Conservation (phyloP, 768 basidiomycete genomes). For the Clitopilus hobsonii region DNA sequence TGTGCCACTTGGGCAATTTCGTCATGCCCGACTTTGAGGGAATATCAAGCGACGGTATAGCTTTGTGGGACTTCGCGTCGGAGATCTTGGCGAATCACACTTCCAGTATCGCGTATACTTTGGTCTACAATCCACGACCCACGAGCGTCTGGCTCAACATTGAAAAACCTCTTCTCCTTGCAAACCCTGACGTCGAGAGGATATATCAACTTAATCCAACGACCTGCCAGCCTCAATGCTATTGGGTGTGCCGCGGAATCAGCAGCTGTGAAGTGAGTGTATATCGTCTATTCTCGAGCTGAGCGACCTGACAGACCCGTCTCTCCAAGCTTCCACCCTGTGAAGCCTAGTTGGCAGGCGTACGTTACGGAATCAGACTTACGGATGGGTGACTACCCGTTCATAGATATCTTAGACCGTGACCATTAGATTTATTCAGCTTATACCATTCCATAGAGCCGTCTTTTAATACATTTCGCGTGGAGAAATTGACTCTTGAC, state of each 20-base stretch:
- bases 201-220: neutral
- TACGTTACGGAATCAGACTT: no score
- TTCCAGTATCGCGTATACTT: neutral
- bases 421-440: no score
- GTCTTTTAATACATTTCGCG: no score
- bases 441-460: no score
- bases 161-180: neutral
- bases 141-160: neutral
- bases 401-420: no score
- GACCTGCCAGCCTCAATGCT: neutral
- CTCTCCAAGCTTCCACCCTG: no score
- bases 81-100: neutral
- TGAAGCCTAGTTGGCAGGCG: no score
- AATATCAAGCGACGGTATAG: neutral
- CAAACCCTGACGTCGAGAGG: neutral
- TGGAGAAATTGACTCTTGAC: no score
- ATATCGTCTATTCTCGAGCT: no score
- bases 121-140: neutral
- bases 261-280: neutral
- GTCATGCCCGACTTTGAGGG: neutral
- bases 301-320: no score
- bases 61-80: neutral
- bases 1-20: neutral
- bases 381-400: no score
- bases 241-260: constrained; percentile 20